Conservation (phyloP, 306 rosid species). For the Castanopsis chinensis region DNA sequence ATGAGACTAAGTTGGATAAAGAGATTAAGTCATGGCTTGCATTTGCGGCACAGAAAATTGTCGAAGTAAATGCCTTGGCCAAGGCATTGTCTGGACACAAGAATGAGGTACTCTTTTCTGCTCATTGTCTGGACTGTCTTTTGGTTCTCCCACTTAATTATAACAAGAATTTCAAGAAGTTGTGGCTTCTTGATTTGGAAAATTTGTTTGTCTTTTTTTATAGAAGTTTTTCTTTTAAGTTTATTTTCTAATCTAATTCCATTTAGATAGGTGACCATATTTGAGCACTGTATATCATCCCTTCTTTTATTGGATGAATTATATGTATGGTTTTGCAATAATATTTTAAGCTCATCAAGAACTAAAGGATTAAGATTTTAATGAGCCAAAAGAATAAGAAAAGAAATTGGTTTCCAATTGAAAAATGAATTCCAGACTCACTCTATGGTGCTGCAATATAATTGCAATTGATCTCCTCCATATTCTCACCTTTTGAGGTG, state of each 20-base stretch:
- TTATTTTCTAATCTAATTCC: not conserved
- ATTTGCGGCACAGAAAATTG: conserved; percentile 82
- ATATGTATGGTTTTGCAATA: too few species aligned
- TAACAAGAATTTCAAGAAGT: not conserved
- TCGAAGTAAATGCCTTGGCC: conserved; percentile 84
- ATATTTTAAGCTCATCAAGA: too few species aligned
- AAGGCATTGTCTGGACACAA: conserved; percentile 67
- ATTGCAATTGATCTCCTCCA: too few species aligned
- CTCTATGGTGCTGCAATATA: too few species aligned
- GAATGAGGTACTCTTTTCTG: conserved; percentile 44
- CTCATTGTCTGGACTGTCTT: not conserved
- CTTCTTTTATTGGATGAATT: too few species aligned
- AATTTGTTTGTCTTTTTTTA: not conserved
- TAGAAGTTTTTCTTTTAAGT: not conserved
- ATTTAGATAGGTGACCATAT: not conserved
- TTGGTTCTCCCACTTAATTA: not conserved
- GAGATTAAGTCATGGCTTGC: conserved; percentile 91
- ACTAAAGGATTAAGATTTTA: too few species aligned
- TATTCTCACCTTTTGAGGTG: too few species aligned
- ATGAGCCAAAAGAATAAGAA: too few species aligned
- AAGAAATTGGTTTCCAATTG: too few species aligned
- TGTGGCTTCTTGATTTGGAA: not conserved
- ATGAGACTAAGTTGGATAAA: conserved; percentile 69
- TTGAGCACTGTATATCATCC: too few species aligned
- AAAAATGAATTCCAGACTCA: too few species aligned